These are phyloP conservation scores for Cyberlindnera mrakii DNA, from an alignment of 805 yeast genomes.

Conservation along the genomic window DNA sequence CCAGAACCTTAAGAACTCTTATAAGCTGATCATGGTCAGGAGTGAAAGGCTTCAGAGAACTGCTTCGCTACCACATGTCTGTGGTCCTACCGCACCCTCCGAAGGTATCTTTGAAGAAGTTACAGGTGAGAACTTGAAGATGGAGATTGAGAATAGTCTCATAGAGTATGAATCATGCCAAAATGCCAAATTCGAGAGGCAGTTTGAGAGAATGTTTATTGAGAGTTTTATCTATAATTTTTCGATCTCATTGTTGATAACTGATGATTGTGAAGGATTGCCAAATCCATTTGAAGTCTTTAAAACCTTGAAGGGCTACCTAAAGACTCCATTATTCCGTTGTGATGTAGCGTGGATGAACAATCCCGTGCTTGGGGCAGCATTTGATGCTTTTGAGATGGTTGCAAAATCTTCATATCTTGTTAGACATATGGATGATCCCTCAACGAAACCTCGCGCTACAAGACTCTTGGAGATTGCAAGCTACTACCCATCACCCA, in stretches of 20 bases:
- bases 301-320: slow-evolving; percentile 25
- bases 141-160: slow-evolving; percentile 18
- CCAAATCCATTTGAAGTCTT: slow-evolving; percentile 39
- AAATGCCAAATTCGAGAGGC: slow-evolving; percentile 3
- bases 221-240: slow-evolving; percentile 41
- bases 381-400: slow-evolving; percentile 28
- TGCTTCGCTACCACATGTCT: background rate
- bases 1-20: slow-evolving; percentile 29
- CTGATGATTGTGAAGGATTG: slow-evolving; percentile 26
- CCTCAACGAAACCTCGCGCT: slow-evolving; percentile 6
- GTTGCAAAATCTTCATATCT: slow-evolving; percentile 31
- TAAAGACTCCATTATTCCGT: slow-evolving; percentile 30
- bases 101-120: background rate
- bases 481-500: slow-evolving; percentile 10
- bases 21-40: slow-evolving; percentile 28
- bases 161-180: background rate
- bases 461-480: slow-evolving; percentile 12
- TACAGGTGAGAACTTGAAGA: slow-evolving; percentile 18
- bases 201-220: slow-evolving; percentile 29
- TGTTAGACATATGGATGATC: slow-evolving; percentile 8
- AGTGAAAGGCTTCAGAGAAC: slow-evolving; percentile 6
- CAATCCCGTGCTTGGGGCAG: slow-evolving; percentile 34
- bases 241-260: slow-evolving; percentile 31
- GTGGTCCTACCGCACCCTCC: background rate
- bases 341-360: slow-evolving; percentile 35